Percentiles rank a stretch among this genome's conserved stretches.
Conservation (phyloP, 2,329 filamentous ascomycete species). For the Botrytis squamosa region DNA sequence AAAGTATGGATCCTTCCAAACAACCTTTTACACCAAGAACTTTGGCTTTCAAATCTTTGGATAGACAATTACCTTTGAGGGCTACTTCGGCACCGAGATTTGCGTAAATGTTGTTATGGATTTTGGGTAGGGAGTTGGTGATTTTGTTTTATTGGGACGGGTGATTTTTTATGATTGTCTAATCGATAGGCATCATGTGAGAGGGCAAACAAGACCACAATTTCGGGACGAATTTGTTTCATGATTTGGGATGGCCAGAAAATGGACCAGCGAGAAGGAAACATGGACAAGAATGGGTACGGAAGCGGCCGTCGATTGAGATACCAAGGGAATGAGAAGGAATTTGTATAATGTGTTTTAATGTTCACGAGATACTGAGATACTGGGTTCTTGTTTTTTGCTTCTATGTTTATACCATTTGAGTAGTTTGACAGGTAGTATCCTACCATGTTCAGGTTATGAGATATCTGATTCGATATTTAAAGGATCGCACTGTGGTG, state of each 20-base stretch:
- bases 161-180: not conserved
- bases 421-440: not conserved
- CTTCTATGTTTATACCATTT: not conserved
- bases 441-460: not conserved
- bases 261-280: not conserved
- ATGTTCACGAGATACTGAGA: not conserved
- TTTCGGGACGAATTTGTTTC: not conserved
- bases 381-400: not conserved
- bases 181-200: not conserved
- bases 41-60: slow-evolving; percentile 63
- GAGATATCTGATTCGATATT: not conserved
- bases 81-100: slow-evolving; percentile 18
- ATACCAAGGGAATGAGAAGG: not conserved
- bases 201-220: not conserved
- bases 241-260: not conserved
- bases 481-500: not conserved
- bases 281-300: not conserved
- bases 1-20: slow-evolving; percentile 41
- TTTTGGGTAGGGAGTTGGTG: not conserved
- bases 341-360: not conserved
- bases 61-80: slow-evolving; percentile 56
- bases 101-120: not conserved
- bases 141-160: not conserved
- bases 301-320: not conserved
- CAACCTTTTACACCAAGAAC: slow-evolving; percentile 65